These are phyloP conservation scores for Suillus luteus DNA, from an alignment of 768 basidiomycete species.

Conservation along the genomic window DNA sequence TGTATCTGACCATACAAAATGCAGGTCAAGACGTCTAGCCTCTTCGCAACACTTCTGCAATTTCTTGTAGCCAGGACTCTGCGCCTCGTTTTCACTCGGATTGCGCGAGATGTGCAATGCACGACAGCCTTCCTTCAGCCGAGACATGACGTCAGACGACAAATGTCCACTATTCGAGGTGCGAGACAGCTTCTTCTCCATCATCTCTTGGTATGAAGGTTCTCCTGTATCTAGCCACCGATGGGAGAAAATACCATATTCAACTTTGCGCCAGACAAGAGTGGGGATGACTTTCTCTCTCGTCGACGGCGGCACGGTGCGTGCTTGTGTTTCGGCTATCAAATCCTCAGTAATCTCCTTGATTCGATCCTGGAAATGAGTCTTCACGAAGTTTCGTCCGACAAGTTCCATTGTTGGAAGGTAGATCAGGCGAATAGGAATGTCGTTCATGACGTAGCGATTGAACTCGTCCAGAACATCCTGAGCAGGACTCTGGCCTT, in stretches of 20 bases:
- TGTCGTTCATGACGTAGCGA: not conserved
- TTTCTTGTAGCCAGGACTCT: not conserved
- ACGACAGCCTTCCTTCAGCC: not conserved
- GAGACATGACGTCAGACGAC: not conserved
- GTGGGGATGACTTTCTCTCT: not conserved
- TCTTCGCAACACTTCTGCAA: not conserved
- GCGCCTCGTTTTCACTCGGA: not conserved
- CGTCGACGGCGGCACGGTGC: not conserved
- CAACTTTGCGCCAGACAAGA: not conserved
- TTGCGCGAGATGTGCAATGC: not conserved
- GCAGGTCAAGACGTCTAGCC: not conserved
- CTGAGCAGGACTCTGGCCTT: not conserved
- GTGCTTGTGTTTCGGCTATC: not conserved
- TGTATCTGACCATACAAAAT: not conserved
- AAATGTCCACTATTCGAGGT: not conserved
- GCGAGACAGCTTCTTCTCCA: not conserved
- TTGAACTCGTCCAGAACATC: not conserved
- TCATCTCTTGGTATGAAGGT: not conserved
- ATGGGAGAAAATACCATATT: not conserved
- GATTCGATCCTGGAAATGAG: not conserved
- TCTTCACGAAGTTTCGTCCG: not conserved
- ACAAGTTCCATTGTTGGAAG: slow-evolving; percentile 1
- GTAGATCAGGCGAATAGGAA: not conserved
- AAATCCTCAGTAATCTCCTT: not conserved
- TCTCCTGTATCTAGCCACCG: not conserved